Base-by-base conservation (phyloP, 768 basidiomycete species). In the Collybia sp. region DNA sequence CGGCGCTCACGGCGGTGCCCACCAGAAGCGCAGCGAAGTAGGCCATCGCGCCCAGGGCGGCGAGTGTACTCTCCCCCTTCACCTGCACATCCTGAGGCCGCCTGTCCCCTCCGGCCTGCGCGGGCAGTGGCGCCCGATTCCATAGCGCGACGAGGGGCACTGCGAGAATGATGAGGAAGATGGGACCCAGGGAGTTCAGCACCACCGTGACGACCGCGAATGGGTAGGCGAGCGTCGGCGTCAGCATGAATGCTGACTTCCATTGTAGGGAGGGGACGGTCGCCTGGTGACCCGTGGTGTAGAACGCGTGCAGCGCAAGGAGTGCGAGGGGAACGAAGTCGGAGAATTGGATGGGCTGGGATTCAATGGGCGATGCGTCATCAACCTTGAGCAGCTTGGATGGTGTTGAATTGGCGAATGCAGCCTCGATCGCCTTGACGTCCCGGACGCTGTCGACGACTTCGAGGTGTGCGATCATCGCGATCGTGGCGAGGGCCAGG, bases 191-290 rank as follows among this genome's bases (percentile, higher is more conserved):
- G 6, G 86, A 82, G 63, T 98, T 98, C 49, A 85, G 62, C 2
- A 77, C 61, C 5, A 93, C 84, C 18, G 91, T 82, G 1, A 88
- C 38, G 0, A 83, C 83, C 0, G 93, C 83, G 55, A 81, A 77
- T 0, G 87, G 83, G 59, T 90, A 92, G 10, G 66, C 70, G 37
- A 93, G 69, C 0, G 73, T 80, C 2, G 79, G 68, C 2, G 82
- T 79, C 45, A 99, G 73, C 20, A 97, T 61, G 64, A 98, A 99
- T 6, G 88, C 94, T 1, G 85, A 68, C 62, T 96, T 96, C 96
- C 95, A 99, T 54, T 98, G 95, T 36, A 99, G 79, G 2, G 90
- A 87, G 1, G 91, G 77, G 33, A 98, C 73, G 2, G 85, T 85
- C 1, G 93, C 77, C 64, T 98, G 93, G 57, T 99, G 96, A 2